phyloP scores from a whole-genome alignment of 352 stramenopile species.

The Phytophthora rubi region DNA sequence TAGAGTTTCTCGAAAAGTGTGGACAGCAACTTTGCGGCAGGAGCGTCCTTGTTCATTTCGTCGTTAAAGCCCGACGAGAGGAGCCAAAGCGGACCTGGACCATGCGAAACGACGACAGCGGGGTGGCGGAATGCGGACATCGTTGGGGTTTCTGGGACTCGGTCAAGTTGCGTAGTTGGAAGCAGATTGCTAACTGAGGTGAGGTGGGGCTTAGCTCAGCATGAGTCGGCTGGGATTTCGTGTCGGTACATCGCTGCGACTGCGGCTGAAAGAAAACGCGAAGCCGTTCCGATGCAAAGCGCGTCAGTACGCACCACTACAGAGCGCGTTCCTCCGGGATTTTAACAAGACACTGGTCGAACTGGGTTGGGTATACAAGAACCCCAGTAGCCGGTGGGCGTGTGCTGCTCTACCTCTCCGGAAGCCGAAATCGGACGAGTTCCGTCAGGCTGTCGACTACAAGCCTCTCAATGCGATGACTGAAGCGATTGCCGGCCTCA shows the following conservation, averaged over 20 bases:
- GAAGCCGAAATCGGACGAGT: slow-evolving; percentile 4
- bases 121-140: neutral
- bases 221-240: slow-evolving; percentile 14
- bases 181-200: neutral
- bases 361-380: slow-evolving; percentile 16
- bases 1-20: neutral
- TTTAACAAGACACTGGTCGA: slow-evolving; percentile 17
- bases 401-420: slow-evolving; percentile 9
- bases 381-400: slow-evolving; percentile 1
- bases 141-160: neutral
- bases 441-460: slow-evolving; percentile 13
- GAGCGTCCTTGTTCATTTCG: neutral
- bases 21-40: neutral
- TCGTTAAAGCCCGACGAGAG: neutral
- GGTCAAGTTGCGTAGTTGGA: neutral
- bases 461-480: slow-evolving; percentile 20
- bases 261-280: slow-evolving; percentile 3
- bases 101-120: neutral
- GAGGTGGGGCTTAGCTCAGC: slow-evolving; percentile 3
- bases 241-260: slow-evolving; percentile 1
- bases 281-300: slow-evolving; percentile 16
- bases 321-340: slow-evolving; percentile 6
- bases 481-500: slow-evolving; percentile 10
- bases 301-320: slow-evolving; percentile 13
- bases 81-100: neutral